Evolutionary conservation across 805 yeast genomes (phyloP), one percentile per base, ranked within the genome.

Genomic region (Pichia insulana): DNA sequence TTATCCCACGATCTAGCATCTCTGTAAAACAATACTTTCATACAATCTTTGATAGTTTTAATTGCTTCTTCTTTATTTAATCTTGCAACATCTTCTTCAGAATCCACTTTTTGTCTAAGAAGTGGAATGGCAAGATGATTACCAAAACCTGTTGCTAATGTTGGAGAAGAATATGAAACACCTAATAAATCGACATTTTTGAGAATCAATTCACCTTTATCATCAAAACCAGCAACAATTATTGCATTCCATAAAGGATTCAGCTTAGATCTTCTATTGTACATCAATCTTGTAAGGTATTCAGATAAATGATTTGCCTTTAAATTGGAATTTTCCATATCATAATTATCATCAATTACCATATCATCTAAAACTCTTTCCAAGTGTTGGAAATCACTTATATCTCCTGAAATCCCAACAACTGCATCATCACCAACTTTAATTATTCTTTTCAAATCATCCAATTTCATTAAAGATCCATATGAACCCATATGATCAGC

Each of bases 81-180:
- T 33, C 78, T 79, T 32, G 65, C 72, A 45, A 74, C 84, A 56
- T 88, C 96, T 22, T 72, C 78, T 53, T 88, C 97, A 34, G 69
- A 66, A 45, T 87, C 95, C 30, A 83, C 85, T 45, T 81, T 73
- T 59, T 83, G 79, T 68, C 99, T 80, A 59, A 92, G 71, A 54
- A 92, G 66, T 20, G 99, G 99, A 35, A 88, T 66, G 3, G 98
- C 99, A 63, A 92, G 71, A 63, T 92, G 89, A 10, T 94, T 83
- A 45, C 98, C 99, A 61, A 88, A 90, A 1, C 99, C 99, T 3
- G 97, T 89, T 36, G 97, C 96, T 44, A 92, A 67, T 2, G 95
- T 72, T 26, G 95, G 92, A 0, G 97, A 73, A 3, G 85, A 73
- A 63, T 85, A 92, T 2, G 95, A 75, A 22, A 88, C 96, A 39